Conservation (phyloP, 495 filamentous ascomycete species). For the Annulohypoxylon maeteangense region DNA sequence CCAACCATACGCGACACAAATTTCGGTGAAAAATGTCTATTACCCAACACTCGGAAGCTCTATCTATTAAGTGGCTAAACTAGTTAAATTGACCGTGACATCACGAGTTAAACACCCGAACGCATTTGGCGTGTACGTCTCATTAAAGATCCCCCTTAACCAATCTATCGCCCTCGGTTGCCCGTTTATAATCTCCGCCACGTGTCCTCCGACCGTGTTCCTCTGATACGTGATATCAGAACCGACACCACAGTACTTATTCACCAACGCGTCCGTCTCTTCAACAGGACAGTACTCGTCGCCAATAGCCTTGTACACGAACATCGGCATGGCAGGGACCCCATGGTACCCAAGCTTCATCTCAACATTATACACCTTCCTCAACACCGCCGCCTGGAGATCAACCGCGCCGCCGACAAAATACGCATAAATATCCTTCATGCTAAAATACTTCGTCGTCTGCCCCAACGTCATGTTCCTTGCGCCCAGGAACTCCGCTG, state of each 20-base stretch:
- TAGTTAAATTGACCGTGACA: neutral
- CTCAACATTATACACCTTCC: conserved; percentile 46
- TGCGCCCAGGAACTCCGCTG: conserved; percentile 46
- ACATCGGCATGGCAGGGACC: conserved; percentile 58
- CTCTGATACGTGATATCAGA: conserved; percentile 56
- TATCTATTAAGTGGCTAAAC: neutral
- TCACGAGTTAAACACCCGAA: neutral
- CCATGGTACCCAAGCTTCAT: conserved; percentile 57
- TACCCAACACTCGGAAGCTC: neutral
- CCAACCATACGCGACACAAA: no score
- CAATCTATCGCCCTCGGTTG: conserved; percentile 35
- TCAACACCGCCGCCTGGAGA: conserved; percentile 40
- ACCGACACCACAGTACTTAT: conserved; percentile 51
- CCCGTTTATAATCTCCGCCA: conserved; percentile 40
- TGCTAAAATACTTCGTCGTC: conserved; percentile 43
- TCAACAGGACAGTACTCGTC: conserved; percentile 57
- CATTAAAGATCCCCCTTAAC: conserved; percentile 38
- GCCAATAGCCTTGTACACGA: conserved; percentile 61
- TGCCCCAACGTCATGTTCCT: conserved; percentile 40
- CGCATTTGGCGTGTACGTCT: conserved; percentile 23
- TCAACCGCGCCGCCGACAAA: conserved; percentile 51
- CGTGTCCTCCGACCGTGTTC: conserved; percentile 52
- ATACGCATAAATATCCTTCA: conserved; percentile 54
- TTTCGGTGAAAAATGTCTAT: no score
- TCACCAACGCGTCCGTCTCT: conserved; percentile 58